Evolutionary conservation across 106 monocot species (phyloP).

Genomic region (Dendrobium nobile): DNA sequence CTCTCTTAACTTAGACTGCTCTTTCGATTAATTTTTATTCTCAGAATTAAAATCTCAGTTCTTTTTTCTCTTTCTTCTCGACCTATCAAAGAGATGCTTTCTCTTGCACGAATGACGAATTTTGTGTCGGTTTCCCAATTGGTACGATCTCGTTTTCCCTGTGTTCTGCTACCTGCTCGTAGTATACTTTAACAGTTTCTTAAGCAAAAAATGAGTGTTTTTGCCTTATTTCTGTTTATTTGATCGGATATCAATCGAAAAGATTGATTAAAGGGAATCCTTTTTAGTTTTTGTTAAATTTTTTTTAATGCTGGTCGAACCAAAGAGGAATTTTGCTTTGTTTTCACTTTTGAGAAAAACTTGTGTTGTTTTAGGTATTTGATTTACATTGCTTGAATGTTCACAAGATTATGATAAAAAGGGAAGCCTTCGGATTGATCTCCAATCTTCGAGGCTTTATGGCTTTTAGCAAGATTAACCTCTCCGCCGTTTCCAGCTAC

Average conservation of each 20-base stretch:
- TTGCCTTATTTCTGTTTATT: background rate
- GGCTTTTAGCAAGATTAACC: slow-evolving; percentile 26
- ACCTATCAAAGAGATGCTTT: background rate
- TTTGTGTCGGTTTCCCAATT: slow-evolving; percentile 1
- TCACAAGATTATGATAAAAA: slow-evolving; percentile 22
- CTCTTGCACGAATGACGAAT: background rate
- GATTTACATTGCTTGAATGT: slow-evolving; percentile 20
- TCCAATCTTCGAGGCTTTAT: slow-evolving; percentile 18
- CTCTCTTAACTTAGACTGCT: too few relatives aligned
- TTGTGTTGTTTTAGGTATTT: background rate
- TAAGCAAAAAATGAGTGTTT: background rate
- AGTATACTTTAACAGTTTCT: too few relatives aligned
- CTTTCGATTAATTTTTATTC: too few relatives aligned
- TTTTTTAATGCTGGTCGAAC: background rate
- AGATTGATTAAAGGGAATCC: background rate
- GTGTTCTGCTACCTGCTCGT: background rate
- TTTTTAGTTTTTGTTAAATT: background rate
- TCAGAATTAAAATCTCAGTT: too few relatives aligned
- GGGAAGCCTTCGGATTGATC: slow-evolving; percentile 16
- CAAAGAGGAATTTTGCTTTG: background rate
- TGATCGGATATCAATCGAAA: background rate
- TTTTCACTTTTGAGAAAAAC: background rate
- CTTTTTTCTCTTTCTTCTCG: too few relatives aligned
- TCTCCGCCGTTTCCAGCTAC: slow-evolving; percentile 12
- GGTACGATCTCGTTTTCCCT: background rate